Conservation (phyloP, 306 rosid species). For the Corylus heterophylla region DNA sequence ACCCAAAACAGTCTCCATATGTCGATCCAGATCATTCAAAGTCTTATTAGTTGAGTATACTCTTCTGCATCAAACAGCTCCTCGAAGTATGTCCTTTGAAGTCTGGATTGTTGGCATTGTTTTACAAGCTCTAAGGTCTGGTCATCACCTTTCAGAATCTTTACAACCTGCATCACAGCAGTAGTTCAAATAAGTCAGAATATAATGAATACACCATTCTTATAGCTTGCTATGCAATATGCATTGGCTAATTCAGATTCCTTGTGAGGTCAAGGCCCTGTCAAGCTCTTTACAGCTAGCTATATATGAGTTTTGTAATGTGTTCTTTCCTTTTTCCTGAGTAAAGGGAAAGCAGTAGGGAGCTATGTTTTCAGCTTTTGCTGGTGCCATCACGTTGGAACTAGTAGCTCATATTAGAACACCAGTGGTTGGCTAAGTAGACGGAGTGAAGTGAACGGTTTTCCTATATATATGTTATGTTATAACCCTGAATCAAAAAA, state of each 20-base stretch:
- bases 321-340: neutral
- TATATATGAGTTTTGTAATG: neutral
- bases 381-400: neutral
- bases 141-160: slow-evolving; percentile 58
- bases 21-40: slow-evolving; percentile 51
- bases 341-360: neutral
- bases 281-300: neutral
- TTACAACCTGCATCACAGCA: slow-evolving; percentile 52
- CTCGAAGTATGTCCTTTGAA: slow-evolving; percentile 70
- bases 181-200: neutral
- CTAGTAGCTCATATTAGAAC: no score
- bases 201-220: neutral
- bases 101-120: slow-evolving; percentile 52
- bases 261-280: neutral
- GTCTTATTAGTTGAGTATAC: slow-evolving; percentile 69
- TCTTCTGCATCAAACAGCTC: slow-evolving; percentile 86
- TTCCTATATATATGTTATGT: no score
- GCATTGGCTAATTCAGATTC: neutral
- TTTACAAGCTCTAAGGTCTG: slow-evolving; percentile 31
- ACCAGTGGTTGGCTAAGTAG: no score
- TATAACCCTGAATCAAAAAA: no score
- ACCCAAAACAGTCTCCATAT: slow-evolving; percentile 57
- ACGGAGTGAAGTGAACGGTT: no score
- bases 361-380: neutral
- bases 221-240: neutral